phyloP scores from a whole-genome alignment of 148 eudicot genomes.

The Bassia scoparia region DNA sequence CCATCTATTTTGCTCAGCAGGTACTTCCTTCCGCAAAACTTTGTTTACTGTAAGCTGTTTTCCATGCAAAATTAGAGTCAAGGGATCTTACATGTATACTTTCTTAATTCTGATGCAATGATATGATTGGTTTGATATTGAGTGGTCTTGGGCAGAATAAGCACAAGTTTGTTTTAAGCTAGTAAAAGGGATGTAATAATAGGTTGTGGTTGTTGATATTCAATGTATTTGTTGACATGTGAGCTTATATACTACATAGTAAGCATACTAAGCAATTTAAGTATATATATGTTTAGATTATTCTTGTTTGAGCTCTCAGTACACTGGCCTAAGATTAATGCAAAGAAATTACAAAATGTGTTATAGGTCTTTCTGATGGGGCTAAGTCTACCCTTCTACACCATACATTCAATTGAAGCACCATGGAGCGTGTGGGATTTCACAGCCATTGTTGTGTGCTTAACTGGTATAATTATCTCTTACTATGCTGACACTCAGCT shows the following conservation, averaged over 20 bases:
- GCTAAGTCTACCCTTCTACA: conserved; percentile 63
- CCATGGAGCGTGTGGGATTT: conserved; percentile 64
- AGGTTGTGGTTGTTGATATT: background rate
- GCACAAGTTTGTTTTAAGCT: background rate
- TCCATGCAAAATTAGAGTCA: background rate
- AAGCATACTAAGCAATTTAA: too few relatives aligned
- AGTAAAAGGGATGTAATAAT: background rate
- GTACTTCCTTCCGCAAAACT: conserved; percentile 25
- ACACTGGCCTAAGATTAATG: background rate
- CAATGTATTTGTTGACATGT: background rate
- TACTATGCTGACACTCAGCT: conserved; percentile 84
- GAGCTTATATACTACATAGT: background rate
- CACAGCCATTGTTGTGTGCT: conserved; percentile 47
- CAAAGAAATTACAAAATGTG: background rate
- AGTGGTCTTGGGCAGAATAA: background rate
- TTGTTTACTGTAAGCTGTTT: background rate
- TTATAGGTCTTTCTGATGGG: conserved; percentile 73
- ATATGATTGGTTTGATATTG: background rate
- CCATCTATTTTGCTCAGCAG: conserved; percentile 80
- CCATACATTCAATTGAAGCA: conserved; percentile 52
- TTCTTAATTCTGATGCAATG: background rate
- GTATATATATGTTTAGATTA: background rate
- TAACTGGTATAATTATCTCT: conserved; percentile 55
- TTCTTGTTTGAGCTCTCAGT: background rate
- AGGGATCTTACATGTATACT: background rate